Evolutionary conservation across 1,284 basidiomycete species (phyloP), one percentile per base, ranked within the genome.

Genomic region (Ustilago trichophora): DNA sequence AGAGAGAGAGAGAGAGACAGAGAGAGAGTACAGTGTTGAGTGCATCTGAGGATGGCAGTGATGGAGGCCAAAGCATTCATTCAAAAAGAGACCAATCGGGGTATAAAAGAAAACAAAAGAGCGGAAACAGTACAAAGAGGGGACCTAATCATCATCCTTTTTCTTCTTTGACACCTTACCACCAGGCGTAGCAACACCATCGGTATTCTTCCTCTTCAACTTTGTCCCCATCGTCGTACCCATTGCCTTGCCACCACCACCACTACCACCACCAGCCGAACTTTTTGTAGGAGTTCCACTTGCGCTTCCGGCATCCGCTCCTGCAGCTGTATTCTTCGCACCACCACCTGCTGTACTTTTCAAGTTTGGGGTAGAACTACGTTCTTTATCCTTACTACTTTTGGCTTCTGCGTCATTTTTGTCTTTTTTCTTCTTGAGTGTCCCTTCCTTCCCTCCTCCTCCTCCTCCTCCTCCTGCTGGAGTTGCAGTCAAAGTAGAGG

Each of bases 101-200:
- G n/a, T n/a, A n/a, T n/a, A n/a, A n/a, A n/a, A n/a, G n/a, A n/a
- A n/a, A n/a, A n/a, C n/a, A n/a, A n/a, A n/a, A 29, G 27, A 29
- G 13, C 27, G 27, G 27, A 29, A 13, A 29, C 13, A 29, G 13
- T 29, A 29, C 7, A 29, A 8, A 29, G 27, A 29, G 13, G 13
- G 27, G 27, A 1, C 6, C 21, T 51, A 70, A 37, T 70, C 67
- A 29, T 71, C 58, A 3, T 71, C 68, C 51, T 71, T 71, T 44
- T 71, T 71, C 26, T 57, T 24, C 45, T 71, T 71, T 7, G 35
- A 25, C 19, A 40, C 49, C 27, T 66, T 71, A 2, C 50, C 62
- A 16, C 43, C 45, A 0, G 55, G 52, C 2, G 62, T 70, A 0
- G 16, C 32, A 7, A 4, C 31, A 6, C 36, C 47, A 25, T 68